Percentiles rank a stretch among this genome's conserved stretches.
phyloP scores from a whole-genome alignment of 1,284 basidiomycete genomes.

The Mycena sp. region DNA sequence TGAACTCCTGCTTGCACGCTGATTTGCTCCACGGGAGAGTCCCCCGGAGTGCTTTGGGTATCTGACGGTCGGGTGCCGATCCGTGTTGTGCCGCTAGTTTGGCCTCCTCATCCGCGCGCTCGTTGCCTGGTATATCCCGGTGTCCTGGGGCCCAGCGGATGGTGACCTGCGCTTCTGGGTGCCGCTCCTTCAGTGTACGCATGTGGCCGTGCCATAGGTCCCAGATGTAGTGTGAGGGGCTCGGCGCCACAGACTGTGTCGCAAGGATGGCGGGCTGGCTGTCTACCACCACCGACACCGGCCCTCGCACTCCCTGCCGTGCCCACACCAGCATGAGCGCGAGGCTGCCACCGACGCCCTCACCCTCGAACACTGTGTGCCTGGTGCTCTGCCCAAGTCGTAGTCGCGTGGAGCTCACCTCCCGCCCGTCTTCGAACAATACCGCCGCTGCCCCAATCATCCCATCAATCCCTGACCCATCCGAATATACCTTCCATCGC shows the following conservation, averaged over 20 bases:
- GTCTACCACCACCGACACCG: constrained; percentile 24
- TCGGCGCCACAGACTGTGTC: neutral
- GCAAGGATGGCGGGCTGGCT: constrained; percentile 33
- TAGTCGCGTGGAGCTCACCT: neutral
- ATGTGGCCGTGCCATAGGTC: neutral
- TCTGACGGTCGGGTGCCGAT: neutral
- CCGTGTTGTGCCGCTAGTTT: neutral
- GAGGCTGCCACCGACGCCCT: constrained; percentile 33
- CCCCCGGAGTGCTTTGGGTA: neutral
- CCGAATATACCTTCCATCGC: constrained; percentile 38
- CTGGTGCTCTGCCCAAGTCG: constrained; percentile 31
- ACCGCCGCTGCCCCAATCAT: constrained; percentile 42
- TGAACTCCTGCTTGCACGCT: neutral
- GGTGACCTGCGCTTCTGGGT: neutral
- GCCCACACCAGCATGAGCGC: constrained; percentile 26
- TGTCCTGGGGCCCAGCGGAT: constrained; percentile 33
- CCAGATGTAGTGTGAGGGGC: neutral
- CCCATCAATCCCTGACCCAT: constrained; percentile 40
- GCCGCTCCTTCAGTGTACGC: neutral
- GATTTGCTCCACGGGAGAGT: constrained; percentile 1
- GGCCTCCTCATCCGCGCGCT: constrained; percentile 6
- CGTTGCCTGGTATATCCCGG: neutral
- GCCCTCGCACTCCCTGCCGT: neutral
- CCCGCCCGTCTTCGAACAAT: constrained; percentile 20
- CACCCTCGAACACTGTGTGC: constrained; percentile 40